These are phyloP conservation scores for Phlebiopsis flavidoalba DNA, from an alignment of 768 basidiomycete genomes.

Conservation along the genomic window DNA sequence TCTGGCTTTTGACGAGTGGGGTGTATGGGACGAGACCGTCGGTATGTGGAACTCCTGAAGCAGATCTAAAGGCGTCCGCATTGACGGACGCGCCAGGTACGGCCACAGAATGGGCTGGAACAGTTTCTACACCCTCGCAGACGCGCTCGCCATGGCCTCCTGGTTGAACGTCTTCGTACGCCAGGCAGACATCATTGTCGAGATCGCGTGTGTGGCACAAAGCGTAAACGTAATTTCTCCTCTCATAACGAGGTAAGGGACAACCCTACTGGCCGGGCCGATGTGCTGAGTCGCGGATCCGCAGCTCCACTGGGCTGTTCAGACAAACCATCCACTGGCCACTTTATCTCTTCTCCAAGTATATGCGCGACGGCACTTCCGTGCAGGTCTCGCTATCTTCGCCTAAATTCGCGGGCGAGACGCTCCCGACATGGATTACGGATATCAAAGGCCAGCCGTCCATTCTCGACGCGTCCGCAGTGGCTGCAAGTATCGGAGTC, in stretches of 20 bases:
- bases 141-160: constrained; percentile 42
- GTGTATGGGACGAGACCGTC: constrained; percentile 23
- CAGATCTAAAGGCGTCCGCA: background rate
- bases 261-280: background rate
- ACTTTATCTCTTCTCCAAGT: constrained; percentile 47
- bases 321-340: constrained; percentile 46
- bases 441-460: constrained; percentile 34
- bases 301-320: constrained; percentile 36
- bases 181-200: constrained; percentile 52
- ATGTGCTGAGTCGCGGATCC: constrained; percentile 24
- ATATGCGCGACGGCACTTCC: constrained; percentile 48
- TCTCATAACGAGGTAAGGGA: constrained; percentile 24
- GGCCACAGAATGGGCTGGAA: constrained; percentile 18
- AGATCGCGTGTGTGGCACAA: constrained; percentile 60
- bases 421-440: constrained; percentile 48
- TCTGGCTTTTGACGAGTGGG: constrained; percentile 22
- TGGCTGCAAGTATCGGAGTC: constrained; percentile 26
- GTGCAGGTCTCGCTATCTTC: constrained; percentile 34
- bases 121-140: constrained; percentile 20
- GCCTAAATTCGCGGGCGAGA: constrained; percentile 37
- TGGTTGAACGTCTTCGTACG: constrained; percentile 61
- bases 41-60: constrained; percentile 9
- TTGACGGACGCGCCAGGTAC: constrained; percentile 6
- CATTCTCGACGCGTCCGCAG: constrained; percentile 45
- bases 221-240: constrained; percentile 46